Evolutionary conservation across 202 grass and related monocot genomes (phyloP).

Genomic region (Musa balbisiana): DNA sequence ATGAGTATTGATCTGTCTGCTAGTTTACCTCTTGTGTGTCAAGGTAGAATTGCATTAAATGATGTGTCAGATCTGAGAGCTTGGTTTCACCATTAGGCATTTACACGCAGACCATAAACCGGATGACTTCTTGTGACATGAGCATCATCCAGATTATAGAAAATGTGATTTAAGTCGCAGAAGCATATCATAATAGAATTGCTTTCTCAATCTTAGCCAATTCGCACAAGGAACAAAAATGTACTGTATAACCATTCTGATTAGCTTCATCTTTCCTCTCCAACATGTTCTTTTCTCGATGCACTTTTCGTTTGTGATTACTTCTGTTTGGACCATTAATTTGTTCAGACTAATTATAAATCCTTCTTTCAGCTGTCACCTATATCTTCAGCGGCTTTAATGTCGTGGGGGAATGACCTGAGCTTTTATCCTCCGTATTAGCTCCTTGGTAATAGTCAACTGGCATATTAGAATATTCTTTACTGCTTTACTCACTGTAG

Average conservation of each 20-base stretch:
- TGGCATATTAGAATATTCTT: no score
- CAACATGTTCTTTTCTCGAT: background rate
- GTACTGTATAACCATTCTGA: background rate
- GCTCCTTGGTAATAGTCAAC: no score
- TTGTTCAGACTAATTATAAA: background rate
- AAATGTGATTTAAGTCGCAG: background rate
- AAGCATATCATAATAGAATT: no score
- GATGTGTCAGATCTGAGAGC: background rate
- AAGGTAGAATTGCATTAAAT: background rate
- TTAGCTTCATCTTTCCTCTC: background rate
- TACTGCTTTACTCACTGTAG: no score
- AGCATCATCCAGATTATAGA: background rate
- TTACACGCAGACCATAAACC: background rate
- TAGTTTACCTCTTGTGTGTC: background rate
- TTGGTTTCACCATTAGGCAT: background rate
- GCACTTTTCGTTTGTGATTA: background rate
- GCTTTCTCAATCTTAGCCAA: background rate
- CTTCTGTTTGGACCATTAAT: background rate
- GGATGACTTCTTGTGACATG: background rate
- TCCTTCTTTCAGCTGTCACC: constrained; percentile 57
- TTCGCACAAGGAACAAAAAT: background rate
- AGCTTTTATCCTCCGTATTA: no score
- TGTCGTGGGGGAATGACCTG: no score
- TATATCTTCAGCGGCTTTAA: constrained; percentile 34
- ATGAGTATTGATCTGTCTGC: background rate